Conservation (phyloP, 129 eudicot species). For the Flaveria sonorensis region DNA sequence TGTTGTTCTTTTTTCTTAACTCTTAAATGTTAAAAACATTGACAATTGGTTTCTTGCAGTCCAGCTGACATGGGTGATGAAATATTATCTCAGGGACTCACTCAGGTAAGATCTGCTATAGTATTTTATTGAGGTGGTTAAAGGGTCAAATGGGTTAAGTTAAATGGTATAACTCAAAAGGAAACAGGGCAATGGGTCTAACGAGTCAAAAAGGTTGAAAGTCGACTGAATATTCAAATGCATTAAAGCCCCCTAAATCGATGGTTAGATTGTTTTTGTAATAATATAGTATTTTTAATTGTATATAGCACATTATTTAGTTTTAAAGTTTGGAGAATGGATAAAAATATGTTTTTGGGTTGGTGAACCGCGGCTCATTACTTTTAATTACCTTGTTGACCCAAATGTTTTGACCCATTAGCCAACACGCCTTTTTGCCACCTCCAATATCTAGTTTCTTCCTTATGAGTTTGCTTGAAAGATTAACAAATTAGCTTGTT, state of each 20-base stretch:
- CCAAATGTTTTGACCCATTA: background rate
- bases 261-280: background rate
- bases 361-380: background rate
- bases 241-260: background rate
- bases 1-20: constrained; percentile 1
- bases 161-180: background rate
- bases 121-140: background rate
- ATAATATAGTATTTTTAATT: background rate
- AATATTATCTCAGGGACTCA: constrained; percentile 89
- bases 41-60: constrained; percentile 45
- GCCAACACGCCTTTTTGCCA: background rate
- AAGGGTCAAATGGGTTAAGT: constrained; percentile 1
- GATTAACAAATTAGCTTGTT: constrained; percentile 11
- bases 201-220: background rate
- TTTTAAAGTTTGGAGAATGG: background rate
- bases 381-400: background rate
- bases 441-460: background rate
- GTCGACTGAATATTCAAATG: background rate
- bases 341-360: background rate
- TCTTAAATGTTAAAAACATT: background rate
- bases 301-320: background rate
- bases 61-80: constrained; percentile 94
- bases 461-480: constrained; percentile 14
- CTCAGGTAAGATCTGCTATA: constrained; percentile 56
- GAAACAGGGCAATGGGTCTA: background rate